Percentiles rank a stretch among this genome's conserved stretches.
These are phyloP conservation scores for Erysimum cheiri DNA, from an alignment of 441 rosid genomes.

Conservation along the genomic window DNA sequence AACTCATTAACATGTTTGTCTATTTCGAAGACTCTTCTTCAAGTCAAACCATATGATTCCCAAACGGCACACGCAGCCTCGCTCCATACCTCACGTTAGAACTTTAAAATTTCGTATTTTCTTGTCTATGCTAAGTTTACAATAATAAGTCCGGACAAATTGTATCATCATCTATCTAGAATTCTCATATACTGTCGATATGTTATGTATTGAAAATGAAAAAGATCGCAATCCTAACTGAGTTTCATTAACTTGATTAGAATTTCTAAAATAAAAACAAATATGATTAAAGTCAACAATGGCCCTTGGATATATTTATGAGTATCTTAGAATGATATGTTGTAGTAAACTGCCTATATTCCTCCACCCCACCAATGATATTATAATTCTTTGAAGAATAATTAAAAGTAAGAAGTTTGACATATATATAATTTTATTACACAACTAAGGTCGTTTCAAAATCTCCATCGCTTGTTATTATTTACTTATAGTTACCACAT, in stretches of 20 bases:
- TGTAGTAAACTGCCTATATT: background rate
- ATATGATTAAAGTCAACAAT: slow-evolving; percentile 26
- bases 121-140: slow-evolving; percentile 12
- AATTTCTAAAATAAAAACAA: background rate
- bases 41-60: slow-evolving; percentile 12
- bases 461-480: slow-evolving; percentile 15
- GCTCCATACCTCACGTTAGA: slow-evolving; percentile 20
- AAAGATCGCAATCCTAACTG: slow-evolving; percentile 2
- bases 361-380: background rate
- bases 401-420: background rate
- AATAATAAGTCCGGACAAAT: background rate
- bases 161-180: slow-evolving; percentile 1
- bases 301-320: background rate
- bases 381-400: background rate
- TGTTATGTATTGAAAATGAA: background rate
- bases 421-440: slow-evolving; percentile 1
- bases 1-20: slow-evolving; percentile 23
- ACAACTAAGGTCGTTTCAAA: slow-evolving; percentile 14
- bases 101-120: background rate
- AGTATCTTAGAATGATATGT: background rate
- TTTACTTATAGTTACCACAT: background rate
- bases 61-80: slow-evolving; percentile 40
- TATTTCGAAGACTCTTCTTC: slow-evolving; percentile 25
- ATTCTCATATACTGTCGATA: slow-evolving; percentile 13
- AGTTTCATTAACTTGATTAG: background rate